Evolutionary conservation across 1,284 basidiomycete genomes (phyloP), one percentile per base, ranked within the genome.

Genomic region (Porogramme epimiltina): DNA sequence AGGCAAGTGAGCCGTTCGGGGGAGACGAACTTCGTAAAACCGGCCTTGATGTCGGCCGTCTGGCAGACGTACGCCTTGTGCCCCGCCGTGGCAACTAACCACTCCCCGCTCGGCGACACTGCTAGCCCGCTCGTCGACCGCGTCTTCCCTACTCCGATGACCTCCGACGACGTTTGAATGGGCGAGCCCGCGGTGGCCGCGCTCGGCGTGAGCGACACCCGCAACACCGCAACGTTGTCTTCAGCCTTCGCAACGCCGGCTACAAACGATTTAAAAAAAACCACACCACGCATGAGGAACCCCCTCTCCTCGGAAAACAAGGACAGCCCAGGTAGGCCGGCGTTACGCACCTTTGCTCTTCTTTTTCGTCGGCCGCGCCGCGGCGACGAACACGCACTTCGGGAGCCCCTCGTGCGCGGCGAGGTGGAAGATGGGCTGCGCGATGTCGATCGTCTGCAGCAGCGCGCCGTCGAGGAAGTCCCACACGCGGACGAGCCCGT

Each of bases 401-500:
- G 79, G 82, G 67, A 84, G 80, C 52, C 75, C 76, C 52, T 84
- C 77, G 66, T 92, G 87, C 1, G 82, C 81, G 50, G 85, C 84
- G 58, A 95, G 73, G 59, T 85, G 81, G 50, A 85, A 79, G 58
- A 97, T 87, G 4, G 92, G 84, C 52, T 88, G 81, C 38, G 78
- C 79, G 39, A 91, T 64, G 52, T 81, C 75, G 51, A 95, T 80
- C 1, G 86, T 89, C 57, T 87, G 84, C 49, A 98, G 75, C 15
- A 97, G 73, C 3, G 80, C 76, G 1, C 88, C 95, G 58, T 98
- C 95, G 46, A 96, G 75, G 68, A 91, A 96, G 72, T 98, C 94
- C 96, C 96, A 98, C 11, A 96, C 75, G 67, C 92, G 86, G 59
- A 98, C 72, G 23, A 80, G 81, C 11, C 95, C 96, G 62, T 95